Evolutionary conservation across 257 asterid genomes (phyloP), one percentile per base, ranked within the genome.

Genomic region (Scutellaria minor): DNA sequence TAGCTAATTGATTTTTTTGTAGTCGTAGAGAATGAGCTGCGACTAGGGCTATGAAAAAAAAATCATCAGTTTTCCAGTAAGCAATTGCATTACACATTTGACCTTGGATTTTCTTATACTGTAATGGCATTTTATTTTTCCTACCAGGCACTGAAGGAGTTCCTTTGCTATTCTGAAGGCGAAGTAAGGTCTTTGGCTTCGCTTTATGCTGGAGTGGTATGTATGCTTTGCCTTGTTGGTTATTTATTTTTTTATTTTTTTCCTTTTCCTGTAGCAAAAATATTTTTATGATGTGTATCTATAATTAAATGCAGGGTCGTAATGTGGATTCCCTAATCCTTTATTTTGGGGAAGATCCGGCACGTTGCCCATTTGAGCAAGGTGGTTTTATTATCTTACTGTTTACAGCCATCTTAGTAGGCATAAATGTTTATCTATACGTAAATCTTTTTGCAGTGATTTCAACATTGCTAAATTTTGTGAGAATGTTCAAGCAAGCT

Each of bases 301-400:
- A 63, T 58, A 67, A 55, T 31, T 63, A 44, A 63, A 39, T 79
- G 79, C 93, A 93, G 98, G 98, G 98, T 63, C 86, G 97, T 73
- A 93, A 89, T 79, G 95, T 88, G 60, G 98, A 93, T 79, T 77
- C 92, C 5, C 81, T 93, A 82, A 90, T 88, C 77, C 84, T 88
- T 76, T 93, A 93, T 87, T 90, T 93, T 60, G 98, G 98, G 73
- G 97, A 93, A 84, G 98, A 93, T 72, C 98, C 98, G 40, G 70
- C 98, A 9, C 90, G 91, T 74, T 93, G 98, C 84, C 84, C 90
- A 53, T 90, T 87, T 80, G 98, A 93, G 81, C 97, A 90, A 93
- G 98, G 97, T 93, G 81, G 15, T 66, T 64, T 10, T 45, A 47
- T 18, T 70, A 64, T 15, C 44, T 20, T 71, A 39, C 12, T 47